These are phyloP conservation scores for Flammula alnicola DNA, from an alignment of 1,284 basidiomycete genomes.

Conservation along the genomic window DNA sequence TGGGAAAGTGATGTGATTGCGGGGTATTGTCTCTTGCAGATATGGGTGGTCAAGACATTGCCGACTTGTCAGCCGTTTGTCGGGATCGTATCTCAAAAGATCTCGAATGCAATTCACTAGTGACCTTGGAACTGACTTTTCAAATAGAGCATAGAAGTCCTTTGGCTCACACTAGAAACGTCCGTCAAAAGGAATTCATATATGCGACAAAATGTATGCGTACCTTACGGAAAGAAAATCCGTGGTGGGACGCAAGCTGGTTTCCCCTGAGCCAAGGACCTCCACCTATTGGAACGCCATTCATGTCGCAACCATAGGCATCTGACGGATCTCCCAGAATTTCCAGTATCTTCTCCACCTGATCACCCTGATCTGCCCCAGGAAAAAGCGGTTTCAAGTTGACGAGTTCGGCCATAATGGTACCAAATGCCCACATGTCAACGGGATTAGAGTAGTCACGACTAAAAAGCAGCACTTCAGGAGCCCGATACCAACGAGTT, in stretches of 20 bases:
- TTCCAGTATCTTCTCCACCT: slow-evolving; percentile 89
- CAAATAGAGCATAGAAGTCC: slow-evolving; percentile 81
- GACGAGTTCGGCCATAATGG: slow-evolving; percentile 96
- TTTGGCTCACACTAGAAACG: slow-evolving; percentile 69
- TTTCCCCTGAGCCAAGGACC: slow-evolving; percentile 88
- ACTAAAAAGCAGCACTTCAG: slow-evolving; percentile 92
- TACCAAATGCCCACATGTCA: slow-evolving; percentile 99
- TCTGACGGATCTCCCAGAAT: slow-evolving; percentile 91
- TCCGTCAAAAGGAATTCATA: slow-evolving; percentile 7
- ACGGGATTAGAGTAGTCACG: slow-evolving; percentile 95
- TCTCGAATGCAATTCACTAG: slow-evolving; percentile 93
- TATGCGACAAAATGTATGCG: slow-evolving; percentile 14
- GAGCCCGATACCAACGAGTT: slow-evolving; percentile 98
- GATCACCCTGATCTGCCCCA: slow-evolving; percentile 95
- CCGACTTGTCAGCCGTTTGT: slow-evolving; percentile 80
- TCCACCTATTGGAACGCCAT: slow-evolving; percentile 79
- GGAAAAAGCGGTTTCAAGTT: slow-evolving; percentile 97
- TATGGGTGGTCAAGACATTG: slow-evolving; percentile 92
- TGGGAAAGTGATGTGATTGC: slow-evolving; percentile 70
- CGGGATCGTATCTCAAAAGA: slow-evolving; percentile 92
- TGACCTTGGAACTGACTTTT: slow-evolving; percentile 76
- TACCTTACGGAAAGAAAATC: slow-evolving; percentile 93
- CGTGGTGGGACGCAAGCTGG: slow-evolving; percentile 84
- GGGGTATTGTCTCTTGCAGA: slow-evolving; percentile 73
- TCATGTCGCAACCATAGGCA: slow-evolving; percentile 80